Evolutionary conservation across 805 yeast species (phyloP).

Genomic region (Sungouiella thailandica): DNA sequence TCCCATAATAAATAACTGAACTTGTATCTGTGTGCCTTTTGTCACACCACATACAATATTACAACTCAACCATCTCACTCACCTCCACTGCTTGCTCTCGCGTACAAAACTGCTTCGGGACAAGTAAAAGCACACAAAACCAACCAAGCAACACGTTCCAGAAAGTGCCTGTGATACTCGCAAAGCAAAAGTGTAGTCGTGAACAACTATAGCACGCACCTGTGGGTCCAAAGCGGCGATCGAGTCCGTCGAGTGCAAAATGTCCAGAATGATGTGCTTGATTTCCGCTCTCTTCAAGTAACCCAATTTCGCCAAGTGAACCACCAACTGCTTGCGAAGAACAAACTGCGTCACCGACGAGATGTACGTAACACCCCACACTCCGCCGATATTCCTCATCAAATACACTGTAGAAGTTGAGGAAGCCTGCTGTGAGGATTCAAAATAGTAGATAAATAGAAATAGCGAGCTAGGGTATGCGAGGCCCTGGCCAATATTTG

Average conservation of each 20-base stretch:
- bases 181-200: neutral
- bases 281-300: neutral
- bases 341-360: conserved; percentile 17
- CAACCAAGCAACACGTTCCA: neutral
- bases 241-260: neutral
- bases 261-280: neutral
- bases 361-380: conserved; percentile 35
- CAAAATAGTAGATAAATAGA: conserved; percentile 30
- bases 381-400: conserved; percentile 36
- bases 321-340: conserved; percentile 9
- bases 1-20: too few species aligned
- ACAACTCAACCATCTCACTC: too few species aligned
- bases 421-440: conserved; percentile 29
- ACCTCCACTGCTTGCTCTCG: neutral
- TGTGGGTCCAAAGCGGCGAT: neutral
- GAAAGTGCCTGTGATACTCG: neutral
- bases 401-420: conserved; percentile 36
- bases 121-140: neutral
- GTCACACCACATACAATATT: too few species aligned
- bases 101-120: neutral
- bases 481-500: conserved; percentile 36
- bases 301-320: conserved; percentile 4
- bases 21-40: too few species aligned
- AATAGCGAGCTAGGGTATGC: conserved; percentile 34
- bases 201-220: neutral